A percentile compares a stretch with the other conserved stretches of the same genome.
Evolutionary conservation across 805 yeast species (phyloP).

Genomic region (Komagataella kurtzmanii): DNA sequence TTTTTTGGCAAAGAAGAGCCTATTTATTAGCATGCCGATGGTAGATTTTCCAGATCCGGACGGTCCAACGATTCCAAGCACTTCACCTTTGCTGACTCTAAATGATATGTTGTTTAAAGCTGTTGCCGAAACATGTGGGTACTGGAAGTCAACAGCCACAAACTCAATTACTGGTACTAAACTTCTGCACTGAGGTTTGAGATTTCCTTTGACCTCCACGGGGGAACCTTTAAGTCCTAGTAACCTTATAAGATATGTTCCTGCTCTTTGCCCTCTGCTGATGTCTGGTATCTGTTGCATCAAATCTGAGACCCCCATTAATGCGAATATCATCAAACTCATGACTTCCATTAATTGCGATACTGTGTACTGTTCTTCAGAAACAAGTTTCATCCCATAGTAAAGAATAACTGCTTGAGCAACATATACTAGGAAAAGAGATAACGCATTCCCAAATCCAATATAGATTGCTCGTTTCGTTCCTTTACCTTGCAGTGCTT

Average conservation of each 20-base stretch:
- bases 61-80: conserved; percentile 63
- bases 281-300: conserved; percentile 66
- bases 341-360: conserved; percentile 55
- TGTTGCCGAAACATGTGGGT: conserved; percentile 17
- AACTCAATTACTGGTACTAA: conserved; percentile 20
- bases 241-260: conserved; percentile 33
- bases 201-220: conserved; percentile 23
- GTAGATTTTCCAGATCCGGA: conserved; percentile 95
- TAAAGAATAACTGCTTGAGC: conserved; percentile 67
- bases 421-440: conserved; percentile 36
- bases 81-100: conserved; percentile 27
- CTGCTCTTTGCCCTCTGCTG: conserved; percentile 68
- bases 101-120: conserved; percentile 31
- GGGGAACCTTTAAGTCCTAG: conserved; percentile 19
- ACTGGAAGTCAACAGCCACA: conserved; percentile 32
- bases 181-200: conserved; percentile 11
- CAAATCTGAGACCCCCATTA: conserved; percentile 46
- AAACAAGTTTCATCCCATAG: conserved; percentile 68
- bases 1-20: conserved; percentile 30
- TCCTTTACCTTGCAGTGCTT: conserved; percentile 24
- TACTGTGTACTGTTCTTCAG: conserved; percentile 37
- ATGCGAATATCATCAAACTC: conserved; percentile 59
- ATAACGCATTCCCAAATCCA: conserved; percentile 55
- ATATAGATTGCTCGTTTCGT: conserved; percentile 38
- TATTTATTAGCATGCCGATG: conserved; percentile 37